phyloP scores from a whole-genome alignment of 768 basidiomycete genomes.

The Auriscalpium microsporum region DNA sequence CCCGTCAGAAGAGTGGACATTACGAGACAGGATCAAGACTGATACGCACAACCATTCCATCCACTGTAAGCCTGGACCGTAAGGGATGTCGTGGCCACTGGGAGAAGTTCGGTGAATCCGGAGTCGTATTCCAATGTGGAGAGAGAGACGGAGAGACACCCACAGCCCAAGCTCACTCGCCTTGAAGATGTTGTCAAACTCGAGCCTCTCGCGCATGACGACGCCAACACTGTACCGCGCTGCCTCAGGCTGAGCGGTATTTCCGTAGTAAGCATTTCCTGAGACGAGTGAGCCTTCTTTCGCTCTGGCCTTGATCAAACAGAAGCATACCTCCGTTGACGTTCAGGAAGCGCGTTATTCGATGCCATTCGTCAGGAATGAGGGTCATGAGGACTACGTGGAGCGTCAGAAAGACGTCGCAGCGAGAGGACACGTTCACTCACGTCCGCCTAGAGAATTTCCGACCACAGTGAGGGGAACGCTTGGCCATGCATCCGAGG shows the following conservation, averaged over 20 bases:
- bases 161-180: not conserved
- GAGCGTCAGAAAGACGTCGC: not conserved
- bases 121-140: not conserved
- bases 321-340: not conserved
- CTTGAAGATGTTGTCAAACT: not conserved
- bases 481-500: not conserved
- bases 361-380: not conserved
- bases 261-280: not conserved
- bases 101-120: not conserved
- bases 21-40: not conserved
- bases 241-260: not conserved
- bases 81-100: not conserved
- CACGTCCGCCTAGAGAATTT: not conserved
- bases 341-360: not conserved
- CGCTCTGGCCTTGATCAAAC: not conserved
- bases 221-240: not conserved
- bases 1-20: not conserved
- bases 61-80: not conserved
- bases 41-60: not conserved
- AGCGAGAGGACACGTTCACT: not conserved
- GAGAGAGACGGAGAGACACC: not conserved
- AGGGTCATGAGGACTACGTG: not conserved
- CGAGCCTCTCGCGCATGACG: not conserved
- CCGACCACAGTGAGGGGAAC: not conserved
- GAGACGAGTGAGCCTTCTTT: not conserved